Conservation (phyloP, 371 early-diverging fungal species). For the Mucor irregularis region DNA sequence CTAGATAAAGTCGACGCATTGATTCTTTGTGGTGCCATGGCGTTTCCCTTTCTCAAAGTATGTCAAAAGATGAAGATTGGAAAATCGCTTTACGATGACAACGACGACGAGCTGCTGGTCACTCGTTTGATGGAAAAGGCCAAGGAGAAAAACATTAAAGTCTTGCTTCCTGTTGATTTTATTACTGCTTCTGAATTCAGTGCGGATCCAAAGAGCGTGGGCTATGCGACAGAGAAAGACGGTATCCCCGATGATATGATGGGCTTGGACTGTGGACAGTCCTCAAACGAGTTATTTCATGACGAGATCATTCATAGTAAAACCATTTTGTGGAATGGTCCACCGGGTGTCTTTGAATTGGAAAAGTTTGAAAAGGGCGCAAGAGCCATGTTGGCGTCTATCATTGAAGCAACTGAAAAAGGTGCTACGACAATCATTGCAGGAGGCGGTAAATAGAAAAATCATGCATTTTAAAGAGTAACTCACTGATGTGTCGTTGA, state of each 20-base stretch:
- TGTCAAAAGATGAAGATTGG: slow-evolving; percentile 46
- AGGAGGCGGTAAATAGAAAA: background rate
- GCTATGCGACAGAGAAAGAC: slow-evolving; percentile 69
- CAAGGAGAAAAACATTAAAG: slow-evolving; percentile 58
- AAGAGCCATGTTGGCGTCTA: too few species aligned
- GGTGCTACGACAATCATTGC: background rate
- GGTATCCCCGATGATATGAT: slow-evolving; percentile 87
- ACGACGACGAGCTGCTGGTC: background rate
- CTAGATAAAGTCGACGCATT: slow-evolving; percentile 83
- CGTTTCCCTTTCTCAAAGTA: slow-evolving; percentile 89
- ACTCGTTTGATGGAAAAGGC: background rate
- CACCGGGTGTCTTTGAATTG: slow-evolving; percentile 95
- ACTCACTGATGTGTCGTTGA: background rate
- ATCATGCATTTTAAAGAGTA: too few species aligned
- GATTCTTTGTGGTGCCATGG: slow-evolving; percentile 92
- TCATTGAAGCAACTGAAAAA: background rate
- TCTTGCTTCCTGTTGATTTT: slow-evolving; percentile 89
- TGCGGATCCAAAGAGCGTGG: background rate
- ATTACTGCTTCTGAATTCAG: slow-evolving; percentile 70
- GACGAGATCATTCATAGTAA: slow-evolving; percentile 72
- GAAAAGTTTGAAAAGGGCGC: too few species aligned
- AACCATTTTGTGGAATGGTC: slow-evolving; percentile 98
- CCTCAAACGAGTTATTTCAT: slow-evolving; percentile 71
- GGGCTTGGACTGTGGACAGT: slow-evolving; percentile 92
- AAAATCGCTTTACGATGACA: background rate